Percentiles rank a stretch among this genome's conserved stretches.
Conservation (phyloP, 768 basidiomycete species). For the Xanthoconium stramineum region DNA sequence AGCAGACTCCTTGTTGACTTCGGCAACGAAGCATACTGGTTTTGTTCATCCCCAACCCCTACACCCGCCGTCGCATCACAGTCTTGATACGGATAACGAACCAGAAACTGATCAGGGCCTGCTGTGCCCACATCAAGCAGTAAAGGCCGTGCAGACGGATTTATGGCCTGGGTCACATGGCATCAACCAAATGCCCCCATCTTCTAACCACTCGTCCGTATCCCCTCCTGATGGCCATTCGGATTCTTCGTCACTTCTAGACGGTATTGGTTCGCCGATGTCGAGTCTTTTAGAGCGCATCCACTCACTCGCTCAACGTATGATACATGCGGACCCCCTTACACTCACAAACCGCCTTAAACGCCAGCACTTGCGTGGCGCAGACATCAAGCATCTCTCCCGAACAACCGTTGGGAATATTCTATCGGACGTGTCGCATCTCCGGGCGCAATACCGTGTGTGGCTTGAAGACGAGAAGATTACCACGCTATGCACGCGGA, state of each 20-base stretch:
- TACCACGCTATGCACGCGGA: slow-evolving; percentile 60
- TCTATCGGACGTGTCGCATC: slow-evolving; percentile 59
- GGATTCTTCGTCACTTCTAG: slow-evolving; percentile 69
- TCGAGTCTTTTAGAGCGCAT: slow-evolving; percentile 62
- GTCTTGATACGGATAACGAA: slow-evolving; percentile 46
- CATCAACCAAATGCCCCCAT: slow-evolving; percentile 35
- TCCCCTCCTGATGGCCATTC: slow-evolving; percentile 62
- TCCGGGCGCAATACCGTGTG: slow-evolving; percentile 73
- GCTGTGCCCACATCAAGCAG: slow-evolving; percentile 44
- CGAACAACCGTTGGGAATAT: slow-evolving; percentile 76
- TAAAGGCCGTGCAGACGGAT: slow-evolving; percentile 71
- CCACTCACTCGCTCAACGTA: slow-evolving; percentile 55
- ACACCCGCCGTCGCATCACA: slow-evolving; percentile 27
- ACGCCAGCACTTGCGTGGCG: slow-evolving; percentile 82
- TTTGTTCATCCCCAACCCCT: slow-evolving; percentile 21
- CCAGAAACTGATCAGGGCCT: slow-evolving; percentile 32
- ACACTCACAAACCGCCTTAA: slow-evolving; percentile 88
- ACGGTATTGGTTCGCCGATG: slow-evolving; percentile 48
- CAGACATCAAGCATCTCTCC: slow-evolving; percentile 85
- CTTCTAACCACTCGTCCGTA: slow-evolving; percentile 36
- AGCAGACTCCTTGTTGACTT: slow-evolving; percentile 31
- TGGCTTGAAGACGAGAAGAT: slow-evolving; percentile 74
- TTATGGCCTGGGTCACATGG: slow-evolving; percentile 28
- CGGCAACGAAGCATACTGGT: slow-evolving; percentile 26
- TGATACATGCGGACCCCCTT: slow-evolving; percentile 75